Percentiles rank a stretch among this genome's conserved stretches.
phyloP scores from a whole-genome alignment of 2,329 filamentous ascomycete genomes.

The Aspergillus puulaauensis region DNA sequence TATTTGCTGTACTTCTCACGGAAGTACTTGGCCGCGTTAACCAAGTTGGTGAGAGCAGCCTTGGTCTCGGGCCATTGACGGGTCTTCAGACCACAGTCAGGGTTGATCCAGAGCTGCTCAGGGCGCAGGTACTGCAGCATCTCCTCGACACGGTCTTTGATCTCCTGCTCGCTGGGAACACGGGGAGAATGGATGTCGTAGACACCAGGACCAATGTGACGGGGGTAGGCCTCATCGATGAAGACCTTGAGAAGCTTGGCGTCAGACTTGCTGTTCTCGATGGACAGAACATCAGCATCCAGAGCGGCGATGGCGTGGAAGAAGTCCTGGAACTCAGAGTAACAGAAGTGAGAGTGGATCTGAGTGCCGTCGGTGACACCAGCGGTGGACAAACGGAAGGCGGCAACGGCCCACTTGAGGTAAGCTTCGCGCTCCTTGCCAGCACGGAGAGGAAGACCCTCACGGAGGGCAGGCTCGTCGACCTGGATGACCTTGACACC shows the following conservation, averaged over 20 bases:
- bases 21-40: slow-evolving; percentile 96
- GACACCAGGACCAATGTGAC: slow-evolving; percentile 98
- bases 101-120: slow-evolving; percentile 99
- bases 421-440: slow-evolving; percentile 96
- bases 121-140: slow-evolving; percentile 97
- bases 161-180: slow-evolving; percentile 96
- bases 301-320: slow-evolving; percentile 99
- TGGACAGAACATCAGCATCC: slow-evolving; percentile 96
- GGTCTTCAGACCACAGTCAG: slow-evolving; percentile 99
- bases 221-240: slow-evolving; percentile 93
- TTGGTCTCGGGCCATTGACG: slow-evolving; percentile 99
- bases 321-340: slow-evolving; percentile 99
- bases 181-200: slow-evolving; percentile 99
- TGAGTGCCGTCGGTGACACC: slow-evolving; percentile 95
- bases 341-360: slow-evolving; percentile 99
- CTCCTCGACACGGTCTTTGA: slow-evolving; percentile 95
- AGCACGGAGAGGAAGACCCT: slow-evolving; percentile 94
- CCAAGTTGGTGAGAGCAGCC: slow-evolving; percentile 93
- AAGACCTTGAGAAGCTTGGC: slow-evolving; percentile 99
- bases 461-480: slow-evolving; percentile 97
- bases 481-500: slow-evolving; percentile 98
- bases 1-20: slow-evolving; percentile 70
- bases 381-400: slow-evolving; percentile 92
- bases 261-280: slow-evolving; percentile 99
- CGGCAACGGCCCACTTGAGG: slow-evolving; percentile 95